Percentiles rank a stretch among this genome's conserved stretches.
Conservation (phyloP, 768 basidiomycete genomes). For the Calvatia gigantea region DNA sequence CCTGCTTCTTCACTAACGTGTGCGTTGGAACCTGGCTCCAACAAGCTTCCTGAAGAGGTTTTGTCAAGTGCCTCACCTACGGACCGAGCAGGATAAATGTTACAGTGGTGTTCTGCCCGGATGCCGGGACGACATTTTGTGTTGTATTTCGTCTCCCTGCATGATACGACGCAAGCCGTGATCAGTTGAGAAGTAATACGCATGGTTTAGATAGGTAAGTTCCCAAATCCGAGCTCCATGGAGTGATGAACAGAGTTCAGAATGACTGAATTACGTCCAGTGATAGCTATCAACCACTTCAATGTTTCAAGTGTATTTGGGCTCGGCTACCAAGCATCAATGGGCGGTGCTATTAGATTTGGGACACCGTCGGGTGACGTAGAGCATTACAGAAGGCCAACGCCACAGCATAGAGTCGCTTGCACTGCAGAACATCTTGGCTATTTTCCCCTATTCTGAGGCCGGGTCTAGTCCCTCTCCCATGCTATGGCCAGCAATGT, state of each 20-base stretch:
- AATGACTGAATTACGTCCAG: neutral
- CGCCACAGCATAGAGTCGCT: neutral
- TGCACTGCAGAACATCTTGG: neutral
- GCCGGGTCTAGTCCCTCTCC: neutral
- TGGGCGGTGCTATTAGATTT: neutral
- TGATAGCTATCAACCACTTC: neutral
- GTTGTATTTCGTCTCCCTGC: no score
- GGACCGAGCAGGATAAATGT: no score
- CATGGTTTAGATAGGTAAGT: slow-evolving; percentile 21
- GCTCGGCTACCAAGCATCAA: neutral
- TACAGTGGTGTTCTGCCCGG: no score
- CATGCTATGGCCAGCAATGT: neutral
- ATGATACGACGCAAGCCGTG: no score
- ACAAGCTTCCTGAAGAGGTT: no score
- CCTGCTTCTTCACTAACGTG: no score
- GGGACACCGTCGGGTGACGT: neutral
- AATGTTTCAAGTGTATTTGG: neutral
- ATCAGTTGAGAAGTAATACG: slow-evolving; percentile 1
- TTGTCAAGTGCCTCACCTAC: no score
- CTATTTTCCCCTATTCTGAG: neutral
- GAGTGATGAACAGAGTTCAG: slow-evolving; percentile 22
- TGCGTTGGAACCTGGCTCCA: no score
- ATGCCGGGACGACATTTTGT: no score
- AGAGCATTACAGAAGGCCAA: neutral
- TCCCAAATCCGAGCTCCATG: neutral